Evolutionary conservation across 768 basidiomycete genomes (phyloP).

Genomic region (Scleroderma bovista): DNA sequence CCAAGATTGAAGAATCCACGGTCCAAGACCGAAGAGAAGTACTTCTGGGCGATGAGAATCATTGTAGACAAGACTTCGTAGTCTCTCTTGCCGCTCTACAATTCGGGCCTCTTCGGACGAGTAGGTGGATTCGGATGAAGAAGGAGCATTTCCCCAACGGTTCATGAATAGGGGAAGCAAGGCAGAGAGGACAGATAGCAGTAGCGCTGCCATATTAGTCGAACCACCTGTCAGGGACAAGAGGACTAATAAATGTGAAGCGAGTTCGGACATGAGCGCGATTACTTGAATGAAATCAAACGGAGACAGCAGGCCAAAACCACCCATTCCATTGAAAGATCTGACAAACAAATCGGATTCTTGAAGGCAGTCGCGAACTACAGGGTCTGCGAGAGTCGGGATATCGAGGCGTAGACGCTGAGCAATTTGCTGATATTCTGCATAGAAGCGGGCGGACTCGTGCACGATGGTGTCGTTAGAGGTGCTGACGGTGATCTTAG

Average conservation of each 20-base stretch:
- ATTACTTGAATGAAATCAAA: constrained; percentile 74
- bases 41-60: constrained; percentile 78
- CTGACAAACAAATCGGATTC: constrained; percentile 83
- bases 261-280: constrained; percentile 63
- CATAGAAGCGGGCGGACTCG: constrained; percentile 63
- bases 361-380: constrained; percentile 71
- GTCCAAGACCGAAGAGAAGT: constrained; percentile 73
- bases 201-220: constrained; percentile 50
- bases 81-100: constrained; percentile 65
- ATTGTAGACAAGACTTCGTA: constrained; percentile 71
- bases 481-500: constrained; percentile 35
- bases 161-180: constrained; percentile 55
- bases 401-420: constrained; percentile 73
- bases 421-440: constrained; percentile 76
- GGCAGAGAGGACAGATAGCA: constrained; percentile 57
- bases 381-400: constrained; percentile 71
- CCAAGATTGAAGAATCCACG: constrained; percentile 84
- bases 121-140: constrained; percentile 39
- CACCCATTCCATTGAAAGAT: constrained; percentile 67
- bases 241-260: constrained; percentile 66
- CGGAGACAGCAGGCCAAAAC: constrained; percentile 76
- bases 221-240: constrained; percentile 52
- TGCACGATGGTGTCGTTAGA: constrained; percentile 71
- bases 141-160: constrained; percentile 40
- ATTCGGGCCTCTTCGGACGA: constrained; percentile 56